Base-by-base conservation (phyloP, 345 rosid genomes). In the Populus alba region DNA sequence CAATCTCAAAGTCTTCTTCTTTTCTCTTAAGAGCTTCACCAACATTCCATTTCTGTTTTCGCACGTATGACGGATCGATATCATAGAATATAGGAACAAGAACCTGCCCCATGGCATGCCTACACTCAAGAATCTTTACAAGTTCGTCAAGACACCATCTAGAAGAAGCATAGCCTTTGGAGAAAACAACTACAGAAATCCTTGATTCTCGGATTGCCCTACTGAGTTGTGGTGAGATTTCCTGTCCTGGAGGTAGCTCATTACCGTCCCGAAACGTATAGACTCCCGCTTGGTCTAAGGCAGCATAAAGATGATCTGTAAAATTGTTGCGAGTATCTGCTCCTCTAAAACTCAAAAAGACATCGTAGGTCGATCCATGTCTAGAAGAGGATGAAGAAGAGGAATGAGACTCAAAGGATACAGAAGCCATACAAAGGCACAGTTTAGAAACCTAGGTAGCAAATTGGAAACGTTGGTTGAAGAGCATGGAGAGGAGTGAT, bases 31-130 rank as follows among this genome's bases (percentile, higher is more conserved):
- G 57, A 4, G 71, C 55, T 16, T 45, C 38, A 5, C 22, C 9
- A 20, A 61, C 79, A 31, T 6, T 33, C 3, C 78, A 80, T 3
- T 39, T 79, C 63, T 77, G 80, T 41, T 73, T 73, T 6, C 74
- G 75, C 25, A 79, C 41, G 38, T 72, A 29, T 22, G 72, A 39
- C 2, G 72, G 72, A 10, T 66, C 29, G 7, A 51, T 22, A 37
- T 66, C 3, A 3, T 63, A 55, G n/a, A 29, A 72, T 27, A 41
- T 7, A 6, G 67, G 68, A 68, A 68, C 1, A 9, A 68, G 18
- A 5, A 41, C 12, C 31, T 23, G 51, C 17, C 33, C 53, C 6
- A 39, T 39, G 4, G 51, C 2, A 68, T 68, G 39, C 10, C 22
- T 68, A 7, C 31, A 68, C 18, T 68, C 5, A 22, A 68, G 41